phyloP scores from a whole-genome alignment of 148 eudicot species.

The Oxyria digyna region DNA sequence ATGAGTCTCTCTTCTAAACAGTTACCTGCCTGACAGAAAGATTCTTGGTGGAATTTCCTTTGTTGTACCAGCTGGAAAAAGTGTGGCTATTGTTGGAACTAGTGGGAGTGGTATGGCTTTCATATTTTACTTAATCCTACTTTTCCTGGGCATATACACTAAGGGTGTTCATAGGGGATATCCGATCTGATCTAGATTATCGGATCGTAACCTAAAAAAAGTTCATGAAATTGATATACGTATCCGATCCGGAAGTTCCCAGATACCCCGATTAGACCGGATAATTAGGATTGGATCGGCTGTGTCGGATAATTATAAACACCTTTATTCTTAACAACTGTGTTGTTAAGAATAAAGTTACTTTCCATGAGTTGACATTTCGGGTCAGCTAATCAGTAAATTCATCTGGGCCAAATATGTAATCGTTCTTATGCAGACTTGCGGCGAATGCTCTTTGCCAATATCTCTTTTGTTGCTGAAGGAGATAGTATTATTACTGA shows the following conservation, averaged over 20 bases:
- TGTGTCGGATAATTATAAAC: no score
- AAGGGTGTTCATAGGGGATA: no score
- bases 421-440: not conserved
- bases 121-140: not conserved
- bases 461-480: not conserved
- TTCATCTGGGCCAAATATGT: not conserved
- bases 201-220: no score
- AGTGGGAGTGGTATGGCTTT: conserved; percentile 89
- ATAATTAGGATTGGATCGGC: no score
- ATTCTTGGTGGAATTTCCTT: conserved; percentile 95
- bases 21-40: conserved; percentile 79
- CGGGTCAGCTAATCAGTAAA: not conserved
- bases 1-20: conserved; percentile 18
- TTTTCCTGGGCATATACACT: not conserved
- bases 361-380: not conserved
- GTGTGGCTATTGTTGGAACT: conserved; percentile 96
- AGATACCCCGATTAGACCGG: no score
- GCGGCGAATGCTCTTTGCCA: not conserved
- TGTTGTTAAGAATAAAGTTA: not conserved
- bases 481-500: conserved; percentile 1
- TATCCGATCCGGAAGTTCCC: no score
- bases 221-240: no score
- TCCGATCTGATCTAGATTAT: no score
- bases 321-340: no score
- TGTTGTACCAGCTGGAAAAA: conserved; percentile 79